phyloP scores from a whole-genome alignment of 148 eudicot species.

The Rhododendron vialii region DNA sequence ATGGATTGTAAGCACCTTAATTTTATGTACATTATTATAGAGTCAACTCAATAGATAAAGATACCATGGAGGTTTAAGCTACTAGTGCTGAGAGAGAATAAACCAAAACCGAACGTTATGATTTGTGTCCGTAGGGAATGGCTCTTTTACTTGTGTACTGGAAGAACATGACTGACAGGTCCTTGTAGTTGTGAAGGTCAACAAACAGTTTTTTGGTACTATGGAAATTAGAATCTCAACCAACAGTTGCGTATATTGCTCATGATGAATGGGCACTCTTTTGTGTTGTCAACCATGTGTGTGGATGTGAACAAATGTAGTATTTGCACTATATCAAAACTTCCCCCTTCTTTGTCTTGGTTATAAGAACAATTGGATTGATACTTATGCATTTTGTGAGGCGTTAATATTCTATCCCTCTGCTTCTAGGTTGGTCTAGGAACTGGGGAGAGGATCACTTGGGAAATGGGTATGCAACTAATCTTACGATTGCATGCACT shows the following conservation, averaged over 20 bases:
- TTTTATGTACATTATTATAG: not conserved
- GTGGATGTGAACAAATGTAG: not conserved
- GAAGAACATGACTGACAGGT: not conserved
- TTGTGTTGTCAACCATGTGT: not conserved
- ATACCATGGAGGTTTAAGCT: not conserved
- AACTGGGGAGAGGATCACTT: slow-evolving; percentile 99
- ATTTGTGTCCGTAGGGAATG: not conserved
- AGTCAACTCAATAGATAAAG: not conserved
- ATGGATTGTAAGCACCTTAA: not conserved
- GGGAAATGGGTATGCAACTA: slow-evolving; percentile 75
- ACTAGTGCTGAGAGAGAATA: not conserved
- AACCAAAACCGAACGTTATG: not conserved
- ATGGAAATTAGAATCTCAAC: no score
- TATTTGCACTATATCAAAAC: not conserved
- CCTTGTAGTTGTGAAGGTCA: not conserved
- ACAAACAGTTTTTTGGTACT: no score
- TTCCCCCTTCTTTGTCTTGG: not conserved
- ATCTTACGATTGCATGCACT: not conserved
- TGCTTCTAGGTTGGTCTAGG: slow-evolving; percentile 79
- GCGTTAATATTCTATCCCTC: not conserved
- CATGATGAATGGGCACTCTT: not conserved
- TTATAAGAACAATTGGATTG: not conserved
- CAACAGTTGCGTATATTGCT: not conserved
- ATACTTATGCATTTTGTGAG: not conserved
- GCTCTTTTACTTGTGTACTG: not conserved